Evolutionary conservation across 495 filamentous ascomycete species (phyloP), one percentile per base, ranked within the genome.

Genomic region (Delitschia confertaspora): DNA sequence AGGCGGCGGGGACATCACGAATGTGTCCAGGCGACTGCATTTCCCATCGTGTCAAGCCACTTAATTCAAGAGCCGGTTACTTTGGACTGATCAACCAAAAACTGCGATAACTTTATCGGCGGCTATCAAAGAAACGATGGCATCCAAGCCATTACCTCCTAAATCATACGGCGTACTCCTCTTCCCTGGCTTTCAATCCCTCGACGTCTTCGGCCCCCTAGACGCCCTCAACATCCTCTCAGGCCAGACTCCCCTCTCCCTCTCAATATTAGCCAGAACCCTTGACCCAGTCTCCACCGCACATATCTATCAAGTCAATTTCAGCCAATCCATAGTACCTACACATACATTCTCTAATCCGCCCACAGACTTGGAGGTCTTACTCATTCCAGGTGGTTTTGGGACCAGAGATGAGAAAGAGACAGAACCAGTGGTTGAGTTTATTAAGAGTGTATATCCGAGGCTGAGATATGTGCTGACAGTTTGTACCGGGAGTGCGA

Each of bases 371-470:
- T 55, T 84, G 4, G 80, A 87, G 32, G 71, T 83, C 7, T 67
- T 86, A 3, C 56, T 86, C 33, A 62, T 87, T 2, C 81, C 60
- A 0, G 82, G 82, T 3, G 82, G 82, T 0, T 8, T 60, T 1
- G 81, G 81, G 16, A 60, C 65, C 3, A 69, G 75, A 2, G 43
- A 60, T 6, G 51, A 64, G 8, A 45, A 39, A 11, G 61, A 63
- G 34, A 55, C 70, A 10, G 42, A 39, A 5, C 51, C 51, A 6
- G 56, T 67, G 5, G 64, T 74, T 22, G 55, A 62, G 0, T 82
- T 69, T 45, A 54, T 83, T 44, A 49, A 40, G 11, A 31, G 55
- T 0, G 47, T 50, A 2, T 73, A 64, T 46, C 70, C 71, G 0
- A 31, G 42, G 22, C 52, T 79, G 1, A 55, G 69, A n/a, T 79